phyloP scores from a whole-genome alignment of 345 rosid genomes.

The Ceriops zippeliana region DNA sequence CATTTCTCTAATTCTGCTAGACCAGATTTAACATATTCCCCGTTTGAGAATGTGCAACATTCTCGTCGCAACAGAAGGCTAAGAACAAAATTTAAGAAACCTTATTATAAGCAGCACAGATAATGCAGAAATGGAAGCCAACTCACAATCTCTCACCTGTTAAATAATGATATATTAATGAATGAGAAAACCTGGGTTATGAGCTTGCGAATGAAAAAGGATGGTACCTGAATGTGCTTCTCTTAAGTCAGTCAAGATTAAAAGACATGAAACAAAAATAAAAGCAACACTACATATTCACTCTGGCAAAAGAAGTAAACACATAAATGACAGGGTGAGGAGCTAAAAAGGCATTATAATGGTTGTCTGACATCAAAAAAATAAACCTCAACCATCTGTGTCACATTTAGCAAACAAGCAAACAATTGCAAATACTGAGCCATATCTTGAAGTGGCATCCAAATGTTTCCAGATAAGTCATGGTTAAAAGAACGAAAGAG shows the following conservation, averaged over 20 bases:
- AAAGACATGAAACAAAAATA: not conserved
- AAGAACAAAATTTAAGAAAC: constrained; percentile 19
- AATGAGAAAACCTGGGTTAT: constrained; percentile 96
- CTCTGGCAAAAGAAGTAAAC: not conserved
- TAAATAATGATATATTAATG: constrained; percentile 89
- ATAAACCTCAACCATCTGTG: too few species aligned
- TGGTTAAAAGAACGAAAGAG: too few species aligned
- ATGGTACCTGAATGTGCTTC: constrained; percentile 65
- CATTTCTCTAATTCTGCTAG: constrained; percentile 95
- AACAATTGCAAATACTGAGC: too few species aligned
- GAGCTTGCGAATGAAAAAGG: constrained; percentile 93
- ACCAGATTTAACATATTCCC: constrained; percentile 95
- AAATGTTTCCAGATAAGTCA: too few species aligned
- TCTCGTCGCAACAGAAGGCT: constrained; percentile 96
- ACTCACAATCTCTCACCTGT: constrained; percentile 51
- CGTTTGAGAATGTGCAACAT: constrained; percentile 97
- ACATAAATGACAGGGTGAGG: not conserved
- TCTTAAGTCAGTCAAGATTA: constrained; percentile 19
- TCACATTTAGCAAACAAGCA: too few species aligned
- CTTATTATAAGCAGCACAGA: constrained; percentile 5
- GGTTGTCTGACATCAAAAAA: too few species aligned
- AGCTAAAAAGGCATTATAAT: too few species aligned
- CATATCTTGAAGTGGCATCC: too few species aligned
- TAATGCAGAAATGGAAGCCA: constrained; percentile 5
- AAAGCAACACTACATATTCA: not conserved